Conservation (phyloP, 805 yeast species). For the Ogataea trehalophila region DNA sequence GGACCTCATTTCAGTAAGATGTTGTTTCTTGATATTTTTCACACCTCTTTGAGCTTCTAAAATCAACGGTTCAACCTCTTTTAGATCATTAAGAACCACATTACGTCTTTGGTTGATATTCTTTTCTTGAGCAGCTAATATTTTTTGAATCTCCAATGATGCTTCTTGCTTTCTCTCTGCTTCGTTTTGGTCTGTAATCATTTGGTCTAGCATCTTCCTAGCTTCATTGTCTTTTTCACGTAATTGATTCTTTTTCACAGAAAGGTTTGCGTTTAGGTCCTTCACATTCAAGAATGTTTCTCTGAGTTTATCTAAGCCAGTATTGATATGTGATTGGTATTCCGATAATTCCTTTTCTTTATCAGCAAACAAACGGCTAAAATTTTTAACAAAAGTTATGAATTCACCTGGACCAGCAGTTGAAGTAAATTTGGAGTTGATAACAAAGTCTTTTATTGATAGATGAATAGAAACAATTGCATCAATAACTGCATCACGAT, state of each 20-base stretch:
- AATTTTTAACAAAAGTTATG: constrained; percentile 43
- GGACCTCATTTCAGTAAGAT: constrained; percentile 81
- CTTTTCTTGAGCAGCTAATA: constrained; percentile 61
- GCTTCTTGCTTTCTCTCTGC: constrained; percentile 89
- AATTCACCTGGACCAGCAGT: constrained; percentile 49
- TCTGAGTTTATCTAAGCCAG: constrained; percentile 68
- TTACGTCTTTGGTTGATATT: constrained; percentile 51
- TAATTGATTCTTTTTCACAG: constrained; percentile 47
- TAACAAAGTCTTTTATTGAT: constrained; percentile 2
- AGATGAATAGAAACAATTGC: constrained; percentile 45
- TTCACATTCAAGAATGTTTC: constrained; percentile 75
- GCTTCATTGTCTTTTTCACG: constrained; percentile 63
- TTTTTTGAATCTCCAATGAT: constrained; percentile 67
- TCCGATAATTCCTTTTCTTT: constrained; percentile 51
- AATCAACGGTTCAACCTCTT: constrained; percentile 78
- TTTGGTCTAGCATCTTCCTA: constrained; percentile 59
- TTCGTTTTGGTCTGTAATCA: constrained; percentile 83
- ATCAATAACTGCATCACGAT: constrained; percentile 39
- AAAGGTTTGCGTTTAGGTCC: constrained; percentile 48
- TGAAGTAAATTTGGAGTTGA: not conserved
- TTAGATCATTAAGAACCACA: constrained; percentile 59
- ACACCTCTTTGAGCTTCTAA: constrained; percentile 83
- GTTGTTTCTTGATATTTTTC: constrained; percentile 88
- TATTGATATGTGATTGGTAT: constrained; percentile 64
- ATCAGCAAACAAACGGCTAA: constrained; percentile 36